Evolutionary conservation across 352 stramenopile species (phyloP), one percentile per base, ranked within the genome.

Genomic region (Lagenidium sp.): DNA sequence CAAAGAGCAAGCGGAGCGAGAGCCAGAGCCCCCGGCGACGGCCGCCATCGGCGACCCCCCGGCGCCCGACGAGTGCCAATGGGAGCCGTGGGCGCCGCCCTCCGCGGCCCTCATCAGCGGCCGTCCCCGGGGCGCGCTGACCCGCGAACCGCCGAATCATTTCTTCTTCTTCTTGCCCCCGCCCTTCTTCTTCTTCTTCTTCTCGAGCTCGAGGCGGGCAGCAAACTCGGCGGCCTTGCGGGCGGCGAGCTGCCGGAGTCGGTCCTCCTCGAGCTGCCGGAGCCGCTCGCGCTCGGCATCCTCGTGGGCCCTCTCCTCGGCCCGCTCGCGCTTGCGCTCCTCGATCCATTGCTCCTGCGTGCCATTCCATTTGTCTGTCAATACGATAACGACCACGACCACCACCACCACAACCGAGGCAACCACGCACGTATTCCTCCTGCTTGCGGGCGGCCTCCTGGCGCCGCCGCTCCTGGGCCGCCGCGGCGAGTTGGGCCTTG

Each of bases 111-210:
- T 32, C 28, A 15, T 34, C 21, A 20, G 24, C 40, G 24, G 39
- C 24, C 39, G 15, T 36, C 22, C 25, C 40, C 25, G 4, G 2
- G 16, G 10, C 24, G 15, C 12, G n/a, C 8, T 41, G 7, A 41
- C 28, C 15, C 5, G 39, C 26, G 21, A 20, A 37, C 56, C 52
- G 21, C 53, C 57, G 30, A 2, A 21, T 60, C 50, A 47, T 64
- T 39, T 49, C 41, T 82, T 75, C 51, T 79, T 80, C 60, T 88
- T 88, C 55, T 81, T 82, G 26, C 41, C 54, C 3, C 48, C 48
- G 26, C 46, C 57, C 21, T 73, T 75, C 41, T 88, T 89, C 41
- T 79, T 85, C 60, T 85, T 85, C 46, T 86, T 85, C 58, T 85
- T 87, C 61, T 90, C 77, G 44, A 90, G 64, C 53, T 90, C 77